Percentiles rank a stretch among this genome's conserved stretches.
Evolutionary conservation across 768 basidiomycete genomes (phyloP).

Genomic region (Russula sp.): DNA sequence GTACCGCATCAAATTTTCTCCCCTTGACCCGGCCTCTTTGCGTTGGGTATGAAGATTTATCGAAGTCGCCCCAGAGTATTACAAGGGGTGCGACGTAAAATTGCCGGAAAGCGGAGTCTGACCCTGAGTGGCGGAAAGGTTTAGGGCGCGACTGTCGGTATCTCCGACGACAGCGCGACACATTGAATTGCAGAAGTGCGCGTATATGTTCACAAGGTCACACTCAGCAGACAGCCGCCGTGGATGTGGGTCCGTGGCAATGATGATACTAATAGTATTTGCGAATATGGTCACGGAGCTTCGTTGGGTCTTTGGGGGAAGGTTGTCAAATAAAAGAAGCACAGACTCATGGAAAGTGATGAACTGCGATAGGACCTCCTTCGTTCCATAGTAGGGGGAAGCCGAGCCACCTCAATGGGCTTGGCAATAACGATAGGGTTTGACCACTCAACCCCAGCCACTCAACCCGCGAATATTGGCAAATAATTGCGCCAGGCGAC

Average conservation of each 20-base stretch:
- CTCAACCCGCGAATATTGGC: not conserved
- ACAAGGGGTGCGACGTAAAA: not conserved
- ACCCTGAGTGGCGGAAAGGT: constrained; percentile 6
- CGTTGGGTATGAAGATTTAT: not conserved
- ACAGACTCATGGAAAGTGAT: constrained; percentile 2
- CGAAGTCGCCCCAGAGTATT: not conserved
- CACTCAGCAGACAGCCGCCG: not conserved
- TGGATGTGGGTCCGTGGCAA: not conserved
- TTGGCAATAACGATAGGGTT: not conserved
- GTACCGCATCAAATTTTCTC: not conserved
- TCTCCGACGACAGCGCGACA: constrained; percentile 7
- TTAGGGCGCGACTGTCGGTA: constrained; percentile 1
- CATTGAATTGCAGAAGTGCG: constrained; percentile 10
- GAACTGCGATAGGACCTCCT: not conserved
- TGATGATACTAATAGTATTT: not conserved
- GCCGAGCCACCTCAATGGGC: not conserved
- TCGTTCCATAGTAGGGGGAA: not conserved
- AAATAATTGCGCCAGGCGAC: not conserved
- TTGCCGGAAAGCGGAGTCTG: not conserved
- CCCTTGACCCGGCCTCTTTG: not conserved
- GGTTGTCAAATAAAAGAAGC: constrained; percentile 4
- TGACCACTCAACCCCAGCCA: not conserved
- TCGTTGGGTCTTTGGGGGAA: not conserved
- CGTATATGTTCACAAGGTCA: not conserved
- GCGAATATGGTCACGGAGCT: not conserved